Percentiles rank a stretch among this genome's conserved stretches.
These are phyloP conservation scores for Phaeosphaeriaceae sp. DNA, from an alignment of 2,329 filamentous ascomycete genomes.

Conservation along the genomic window DNA sequence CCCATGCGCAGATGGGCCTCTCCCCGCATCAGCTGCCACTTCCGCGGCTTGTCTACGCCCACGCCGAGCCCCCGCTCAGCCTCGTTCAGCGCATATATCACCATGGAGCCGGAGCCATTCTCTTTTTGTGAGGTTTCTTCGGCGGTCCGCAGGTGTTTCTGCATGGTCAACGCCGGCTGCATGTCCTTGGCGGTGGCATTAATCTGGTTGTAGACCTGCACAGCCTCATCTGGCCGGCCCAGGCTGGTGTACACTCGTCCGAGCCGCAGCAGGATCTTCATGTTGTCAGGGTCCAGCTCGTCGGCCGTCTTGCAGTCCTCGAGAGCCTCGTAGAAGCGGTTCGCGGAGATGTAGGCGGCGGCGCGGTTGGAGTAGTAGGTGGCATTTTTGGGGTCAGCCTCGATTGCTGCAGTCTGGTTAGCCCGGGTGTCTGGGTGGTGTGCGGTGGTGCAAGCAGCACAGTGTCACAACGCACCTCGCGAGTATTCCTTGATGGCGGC, in stretches of 20 bases:
- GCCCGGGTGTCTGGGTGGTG: slow-evolving; percentile 21
- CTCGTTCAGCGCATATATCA: slow-evolving; percentile 87
- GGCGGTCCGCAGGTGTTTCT: slow-evolving; percentile 79
- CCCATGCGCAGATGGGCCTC: slow-evolving; percentile 94
- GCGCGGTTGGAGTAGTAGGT: slow-evolving; percentile 96
- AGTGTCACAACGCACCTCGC: slow-evolving; percentile 71
- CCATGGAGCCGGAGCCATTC: slow-evolving; percentile 82
- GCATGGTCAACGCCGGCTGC: slow-evolving; percentile 83
- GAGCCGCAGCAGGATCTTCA: slow-evolving; percentile 86
- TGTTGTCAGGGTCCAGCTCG: slow-evolving; percentile 82
- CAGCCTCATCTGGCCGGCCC: slow-evolving; percentile 84
- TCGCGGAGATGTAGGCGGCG: slow-evolving; percentile 89
- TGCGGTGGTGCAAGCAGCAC: slow-evolving; percentile 16
- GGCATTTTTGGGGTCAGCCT: slow-evolving; percentile 81
- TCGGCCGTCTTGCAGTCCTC: slow-evolving; percentile 86
- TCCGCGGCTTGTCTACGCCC: slow-evolving; percentile 81
- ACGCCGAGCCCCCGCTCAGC: slow-evolving; percentile 80
- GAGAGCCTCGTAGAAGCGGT: slow-evolving; percentile 78
- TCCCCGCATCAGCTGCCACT: slow-evolving; percentile 92
- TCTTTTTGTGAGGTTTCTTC: slow-evolving; percentile 77
- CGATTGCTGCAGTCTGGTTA: slow-evolving; percentile 70
- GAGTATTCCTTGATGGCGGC: slow-evolving; percentile 92
- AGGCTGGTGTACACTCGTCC: slow-evolving; percentile 89
- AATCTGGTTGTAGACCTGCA: slow-evolving; percentile 82
- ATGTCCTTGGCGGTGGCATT: slow-evolving; percentile 85